Base-by-base conservation (phyloP, 1,139 yeast genomes). In the Schwanniomyces etchellsii region DNA sequence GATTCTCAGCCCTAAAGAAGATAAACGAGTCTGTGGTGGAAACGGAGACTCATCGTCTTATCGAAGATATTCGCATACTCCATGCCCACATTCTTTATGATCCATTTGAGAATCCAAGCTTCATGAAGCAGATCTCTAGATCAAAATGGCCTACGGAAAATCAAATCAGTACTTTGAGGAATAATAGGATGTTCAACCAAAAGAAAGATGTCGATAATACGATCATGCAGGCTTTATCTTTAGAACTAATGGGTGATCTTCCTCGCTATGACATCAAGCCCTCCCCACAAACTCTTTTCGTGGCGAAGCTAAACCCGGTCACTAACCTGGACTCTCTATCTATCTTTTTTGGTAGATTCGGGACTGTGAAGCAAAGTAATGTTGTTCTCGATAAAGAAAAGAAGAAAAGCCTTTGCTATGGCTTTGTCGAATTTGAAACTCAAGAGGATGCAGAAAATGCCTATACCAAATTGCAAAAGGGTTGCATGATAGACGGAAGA, bases 181-280 rank as follows among this genome's bases (percentile, higher is more conserved):
- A 31, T 14, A 31, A 30, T 16, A 37, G 36, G 20, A n/a, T n/a
- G n/a, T n/a, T n/a, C n/a, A n/a, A n/a, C n/a, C 21, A 18, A 18
- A 18, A 18, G n/a, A n/a, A 7, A 18, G 21, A 18, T 18, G n/a
- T 18, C 7, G n/a, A n/a, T n/a, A n/a, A n/a, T n/a, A 27, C 48
- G 6, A 38, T 36, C 1, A 35, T 39, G 11, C 44, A 40, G 26
- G 83, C 84, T 3, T 46, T 79, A 24, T 71, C 84, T 1, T 55
- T 80, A 30, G 85, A 80, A 40, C 55, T 79, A 38, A 57, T 80
- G 27, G 85, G 84, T 0, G 86, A 80, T 41, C 42, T 79, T n/a
- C 78, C 81, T 0, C 61, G 62, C 32, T 77, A 81, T 4, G 69
- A 68, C 14, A 70, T 69, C 16, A 65, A 68, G 38, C 88, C 88